Conservation (phyloP, 2,329 filamentous ascomycete genomes). For the Penicillium sumatraense region DNA sequence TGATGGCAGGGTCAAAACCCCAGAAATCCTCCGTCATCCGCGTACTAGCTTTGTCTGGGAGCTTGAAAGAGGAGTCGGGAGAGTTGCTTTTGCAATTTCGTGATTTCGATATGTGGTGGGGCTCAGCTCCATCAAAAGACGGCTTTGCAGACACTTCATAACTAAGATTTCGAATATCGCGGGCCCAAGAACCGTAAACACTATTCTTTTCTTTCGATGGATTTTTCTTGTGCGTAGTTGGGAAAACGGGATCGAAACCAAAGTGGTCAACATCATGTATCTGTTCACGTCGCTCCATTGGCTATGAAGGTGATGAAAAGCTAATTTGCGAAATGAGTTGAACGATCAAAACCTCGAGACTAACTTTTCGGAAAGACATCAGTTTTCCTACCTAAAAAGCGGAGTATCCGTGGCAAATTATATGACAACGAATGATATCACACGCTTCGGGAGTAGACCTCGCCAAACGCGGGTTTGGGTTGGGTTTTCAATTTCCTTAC, state of each 20-base stretch:
- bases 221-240: neutral
- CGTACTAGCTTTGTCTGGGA: neutral
- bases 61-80: neutral
- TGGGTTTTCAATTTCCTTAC: too few species aligned
- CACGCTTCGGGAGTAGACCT: too few species aligned
- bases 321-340: neutral
- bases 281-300: neutral
- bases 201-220: neutral
- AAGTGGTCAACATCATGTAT: neutral
- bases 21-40: neutral
- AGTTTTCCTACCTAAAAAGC: neutral
- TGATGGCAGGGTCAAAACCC: neutral
- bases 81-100: neutral
- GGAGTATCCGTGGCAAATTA: neutral
- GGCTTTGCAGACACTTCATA: neutral
- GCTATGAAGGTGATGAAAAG: neutral
- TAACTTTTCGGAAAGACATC: neutral
- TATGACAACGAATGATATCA: slow-evolving; percentile 4
- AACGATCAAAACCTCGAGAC: too few species aligned
- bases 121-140: neutral
- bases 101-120: neutral
- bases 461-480: too few species aligned
- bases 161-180: neutral
- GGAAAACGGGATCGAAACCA: slow-evolving; percentile 1
- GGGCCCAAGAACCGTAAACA: neutral